Evolutionary conservation across 306 rosid genomes (phyloP), one percentile per base, ranked within the genome.

Genomic region (Rosa persica): DNA sequence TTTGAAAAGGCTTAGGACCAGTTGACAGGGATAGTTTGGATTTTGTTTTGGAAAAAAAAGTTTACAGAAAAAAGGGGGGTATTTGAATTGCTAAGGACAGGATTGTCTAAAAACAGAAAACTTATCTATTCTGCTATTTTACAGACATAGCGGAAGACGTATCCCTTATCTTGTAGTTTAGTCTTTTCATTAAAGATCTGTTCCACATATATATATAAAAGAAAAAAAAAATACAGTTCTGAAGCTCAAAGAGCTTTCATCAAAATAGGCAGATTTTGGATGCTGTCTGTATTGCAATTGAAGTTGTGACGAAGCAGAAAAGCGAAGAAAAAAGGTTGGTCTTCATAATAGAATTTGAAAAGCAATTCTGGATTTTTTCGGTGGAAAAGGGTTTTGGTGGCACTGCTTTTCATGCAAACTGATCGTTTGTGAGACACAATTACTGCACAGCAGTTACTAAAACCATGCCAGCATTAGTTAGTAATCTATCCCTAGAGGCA

Each of bases 371-470:
- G 16, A 60, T 2, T 23, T 61, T 61, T 61, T 52, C n/a, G 64
- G 64, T 8, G 8, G 67, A 25, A 61, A 61, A 1, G 19, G 39
- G 67, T 61, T 34, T 12, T 61, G 0, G 17, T 25, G 67, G 67
- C 55, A 65, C 19, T 65, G 38, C n/a, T 52, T 40, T 15, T 49
- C 70, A 60, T 72, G 61, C 36, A 65, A 73, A 25, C 25, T 61
- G 46, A 81, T 71, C 8, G 12, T 68, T 81, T 42, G 20, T 54
- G 47, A 30, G 60, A 39, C 19, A 51, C 58, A 46, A 68, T 43
- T 58, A 17, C 34, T 25, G 75, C n/a, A 6, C 60, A 48, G 39
- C 43, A 10, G 10, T 15, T 68, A 60, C 46, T 49, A 55, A 16
- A 57, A 6, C 22, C 69, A 10, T 34, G 23, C 60, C 57, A 79